phyloP scores from a whole-genome alignment of 495 filamentous ascomycete genomes.

The Apodospora peruviana region DNA sequence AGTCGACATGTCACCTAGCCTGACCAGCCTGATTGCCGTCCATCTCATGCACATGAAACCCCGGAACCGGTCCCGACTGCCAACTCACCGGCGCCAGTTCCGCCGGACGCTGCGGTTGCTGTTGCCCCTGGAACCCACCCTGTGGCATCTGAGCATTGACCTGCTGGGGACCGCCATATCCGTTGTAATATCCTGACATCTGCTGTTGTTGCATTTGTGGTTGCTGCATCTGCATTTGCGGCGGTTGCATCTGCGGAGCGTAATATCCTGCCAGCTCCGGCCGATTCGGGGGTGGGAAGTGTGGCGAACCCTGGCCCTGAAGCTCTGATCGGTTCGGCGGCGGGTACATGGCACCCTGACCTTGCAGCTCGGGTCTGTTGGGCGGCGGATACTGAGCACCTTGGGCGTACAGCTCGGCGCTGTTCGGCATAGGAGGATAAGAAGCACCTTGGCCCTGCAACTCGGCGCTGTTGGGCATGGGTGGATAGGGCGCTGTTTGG shows the following conservation, averaged over 20 bases:
- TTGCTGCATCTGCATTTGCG: conserved; percentile 5
- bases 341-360: conserved; percentile 10
- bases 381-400: conserved; percentile 5
- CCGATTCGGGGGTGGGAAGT: conserved; percentile 6
- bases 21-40: conserved; percentile 21
- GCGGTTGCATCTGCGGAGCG: conserved; percentile 11
- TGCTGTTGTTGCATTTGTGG: conserved; percentile 4
- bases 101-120: conserved; percentile 1
- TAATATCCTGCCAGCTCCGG: conserved; percentile 19
- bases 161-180: neutral
- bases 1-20: conserved; percentile 14
- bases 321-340: conserved; percentile 10
- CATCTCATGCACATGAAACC: conserved; percentile 36
- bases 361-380: conserved; percentile 12
- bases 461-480: conserved; percentile 20
- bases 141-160: too few species aligned
- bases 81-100: conserved; percentile 23
- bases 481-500: conserved; percentile 15
- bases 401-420: conserved; percentile 20
- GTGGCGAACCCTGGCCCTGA: conserved; percentile 7
- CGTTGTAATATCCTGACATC: neutral
- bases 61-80: conserved; percentile 35
- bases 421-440: conserved; percentile 8
- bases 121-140: conserved; percentile 1
- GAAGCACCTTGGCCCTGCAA: conserved; percentile 18